Conservation (phyloP, 306 rosid genomes). For the Luffa aegyptiaca region DNA sequence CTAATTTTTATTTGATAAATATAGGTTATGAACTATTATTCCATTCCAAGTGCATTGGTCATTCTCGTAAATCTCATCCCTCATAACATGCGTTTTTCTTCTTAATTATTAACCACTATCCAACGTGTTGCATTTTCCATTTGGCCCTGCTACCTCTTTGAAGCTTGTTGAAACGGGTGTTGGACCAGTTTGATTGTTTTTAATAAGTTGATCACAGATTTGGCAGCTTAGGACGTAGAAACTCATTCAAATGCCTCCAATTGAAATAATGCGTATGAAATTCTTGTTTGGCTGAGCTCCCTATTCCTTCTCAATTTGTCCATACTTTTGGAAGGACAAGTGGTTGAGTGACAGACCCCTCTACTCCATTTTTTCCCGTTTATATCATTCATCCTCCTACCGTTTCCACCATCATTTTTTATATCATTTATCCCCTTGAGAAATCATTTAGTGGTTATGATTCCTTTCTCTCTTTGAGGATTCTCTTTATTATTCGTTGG, state of each 20-base stretch:
- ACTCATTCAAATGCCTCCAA: background rate
- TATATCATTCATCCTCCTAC: too few species aligned
- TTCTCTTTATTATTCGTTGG: too few species aligned
- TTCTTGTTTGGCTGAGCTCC: too few species aligned
- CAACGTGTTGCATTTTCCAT: background rate
- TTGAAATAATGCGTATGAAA: background rate
- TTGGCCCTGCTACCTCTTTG: background rate
- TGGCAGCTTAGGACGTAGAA: background rate
- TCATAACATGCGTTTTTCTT: background rate
- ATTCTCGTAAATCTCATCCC: background rate
- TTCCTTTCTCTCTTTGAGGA: too few species aligned
- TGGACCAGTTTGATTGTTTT: background rate
- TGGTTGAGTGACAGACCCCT: too few species aligned
- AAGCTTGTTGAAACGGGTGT: background rate
- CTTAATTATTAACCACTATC: background rate
- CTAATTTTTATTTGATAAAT: background rate
- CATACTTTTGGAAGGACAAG: too few species aligned
- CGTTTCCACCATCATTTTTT: too few species aligned
- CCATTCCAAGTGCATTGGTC: background rate
- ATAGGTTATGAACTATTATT: background rate
- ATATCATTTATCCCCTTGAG: too few species aligned
- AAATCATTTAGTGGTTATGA: too few species aligned
- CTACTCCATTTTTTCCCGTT: too few species aligned
- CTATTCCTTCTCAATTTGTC: too few species aligned
- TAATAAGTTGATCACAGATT: background rate